Base-by-base conservation (phyloP, 2,329 filamentous ascomycete genomes). In the Pseudofabraea citricarpa region DNA sequence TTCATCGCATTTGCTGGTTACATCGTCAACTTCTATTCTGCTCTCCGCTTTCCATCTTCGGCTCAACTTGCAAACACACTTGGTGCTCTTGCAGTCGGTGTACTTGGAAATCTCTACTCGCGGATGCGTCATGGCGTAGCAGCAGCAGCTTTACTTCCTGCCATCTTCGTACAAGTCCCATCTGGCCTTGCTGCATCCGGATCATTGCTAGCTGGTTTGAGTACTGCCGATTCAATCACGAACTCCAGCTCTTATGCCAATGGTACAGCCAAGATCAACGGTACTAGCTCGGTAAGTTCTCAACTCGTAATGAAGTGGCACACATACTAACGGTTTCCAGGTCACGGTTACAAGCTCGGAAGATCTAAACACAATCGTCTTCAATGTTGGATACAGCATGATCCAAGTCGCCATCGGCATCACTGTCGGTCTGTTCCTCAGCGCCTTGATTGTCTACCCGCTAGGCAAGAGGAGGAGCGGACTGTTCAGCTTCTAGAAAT, bases 141-240 rank as follows among this genome's bases (percentile, higher is more conserved):
- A 0, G 89, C 89, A 0, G 87, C 88, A 0, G 85, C 87, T 2
- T 87, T 95, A 73, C 68, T 95, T 8, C 90, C 90, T 0, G 90
- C 85, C 5, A 94, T 95, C 50, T 94, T 94, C 50, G 76, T 83
- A 2, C 79, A 81, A 50, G 79, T 83, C 20, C 79, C 79, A 0
- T 78, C 74, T 16, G 77, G 79, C 21, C 64, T 83, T n/a, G 79
- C 79, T 3, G 77, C 76, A 0, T 71, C 72, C 21, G 79, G 79
- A 1, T 79, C 76, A 12, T 64, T 83, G 15, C 61, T 83, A 5
- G 73, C 75, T 6, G 79, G 80, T 13, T 64, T 84, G 43, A 70
- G 68, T 4, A 73, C 70, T 5, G 79, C 80, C 0, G 69, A 83
- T 48, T 66, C 73, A 41, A 70, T 81, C 35, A 77, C 70, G 5